Evolutionary conservation across 352 stramenopile species (phyloP).

Genomic region (Phytophthora colocasiae): DNA sequence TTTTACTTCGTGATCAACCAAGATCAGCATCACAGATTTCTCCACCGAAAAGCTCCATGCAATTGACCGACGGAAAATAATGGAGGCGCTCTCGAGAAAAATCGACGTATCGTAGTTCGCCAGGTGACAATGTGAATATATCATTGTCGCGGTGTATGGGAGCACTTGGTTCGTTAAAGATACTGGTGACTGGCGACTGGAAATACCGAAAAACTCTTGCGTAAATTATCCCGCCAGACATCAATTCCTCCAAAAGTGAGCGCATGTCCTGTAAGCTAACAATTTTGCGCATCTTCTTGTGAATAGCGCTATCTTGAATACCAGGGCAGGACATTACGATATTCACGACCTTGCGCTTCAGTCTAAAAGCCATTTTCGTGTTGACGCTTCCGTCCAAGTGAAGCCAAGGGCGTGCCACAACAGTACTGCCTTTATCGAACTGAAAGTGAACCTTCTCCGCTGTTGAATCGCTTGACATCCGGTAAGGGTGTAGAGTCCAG

Average conservation of each 20-base stretch:
- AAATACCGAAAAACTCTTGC: constrained; percentile 42
- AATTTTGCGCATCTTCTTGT: constrained; percentile 77
- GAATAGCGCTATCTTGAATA: constrained; percentile 62
- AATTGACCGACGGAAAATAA: constrained; percentile 83
- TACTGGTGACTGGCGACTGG: constrained; percentile 16
- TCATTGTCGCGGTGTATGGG: constrained; percentile 3
- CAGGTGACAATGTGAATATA: constrained; percentile 40
- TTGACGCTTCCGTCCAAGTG: constrained; percentile 79
- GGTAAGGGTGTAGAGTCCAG: constrained; percentile 73
- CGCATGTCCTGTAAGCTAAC: constrained; percentile 78
- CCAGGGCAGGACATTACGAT: constrained; percentile 80
- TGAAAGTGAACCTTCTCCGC: constrained; percentile 73
- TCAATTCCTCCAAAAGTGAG: constrained; percentile 70
- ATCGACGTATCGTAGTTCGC: constrained; percentile 61
- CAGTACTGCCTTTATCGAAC: constrained; percentile 66
- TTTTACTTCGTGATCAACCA: constrained; percentile 26
- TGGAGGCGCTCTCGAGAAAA: constrained; percentile 56
- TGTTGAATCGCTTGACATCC: constrained; percentile 46
- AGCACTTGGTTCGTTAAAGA: constrained; percentile 42
- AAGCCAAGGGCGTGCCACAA: constrained; percentile 76
- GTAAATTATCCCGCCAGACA: constrained; percentile 70
- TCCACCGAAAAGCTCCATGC: constrained; percentile 75
- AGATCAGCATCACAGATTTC: constrained; percentile 66
- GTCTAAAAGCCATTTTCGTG: constrained; percentile 49
- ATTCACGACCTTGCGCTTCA: constrained; percentile 86